Evolutionary conservation across 768 basidiomycete genomes (phyloP).

Genomic region (Collybia mongolica): DNA sequence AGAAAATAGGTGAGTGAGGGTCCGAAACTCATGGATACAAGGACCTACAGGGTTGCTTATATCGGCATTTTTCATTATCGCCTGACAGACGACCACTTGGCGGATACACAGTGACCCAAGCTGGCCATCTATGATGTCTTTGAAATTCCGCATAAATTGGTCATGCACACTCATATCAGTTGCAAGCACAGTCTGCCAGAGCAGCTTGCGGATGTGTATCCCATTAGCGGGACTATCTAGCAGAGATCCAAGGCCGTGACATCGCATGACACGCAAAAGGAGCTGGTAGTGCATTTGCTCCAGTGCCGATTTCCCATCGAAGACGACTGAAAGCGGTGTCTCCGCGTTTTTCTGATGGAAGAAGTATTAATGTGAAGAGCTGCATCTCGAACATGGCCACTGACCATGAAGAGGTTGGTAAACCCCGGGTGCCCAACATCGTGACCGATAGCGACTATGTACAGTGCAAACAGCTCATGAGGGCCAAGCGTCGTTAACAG

Average conservation of each 20-base stretch:
- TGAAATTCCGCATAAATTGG: slow-evolving; percentile 75
- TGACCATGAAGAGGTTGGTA: slow-evolving; percentile 90
- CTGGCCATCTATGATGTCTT: slow-evolving; percentile 43
- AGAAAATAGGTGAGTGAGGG: not conserved
- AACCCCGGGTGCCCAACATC: slow-evolving; percentile 98
- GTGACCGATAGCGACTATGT: slow-evolving; percentile 93
- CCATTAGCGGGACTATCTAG: slow-evolving; percentile 55
- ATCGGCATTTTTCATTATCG: slow-evolving; percentile 95
- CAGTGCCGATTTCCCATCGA: slow-evolving; percentile 85
- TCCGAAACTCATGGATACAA: slow-evolving; percentile 3
- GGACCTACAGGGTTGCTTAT: slow-evolving; percentile 93
- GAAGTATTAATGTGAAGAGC: not conserved
- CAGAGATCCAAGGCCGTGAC: slow-evolving; percentile 70
- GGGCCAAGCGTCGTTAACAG: slow-evolving; percentile 49
- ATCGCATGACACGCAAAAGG: slow-evolving; percentile 75
- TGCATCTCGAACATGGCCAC: slow-evolving; percentile 20
- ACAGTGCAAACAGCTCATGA: slow-evolving; percentile 80
- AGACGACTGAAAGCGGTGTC: slow-evolving; percentile 84
- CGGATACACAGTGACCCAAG: slow-evolving; percentile 40
- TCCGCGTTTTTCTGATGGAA: slow-evolving; percentile 83
- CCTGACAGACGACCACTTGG: slow-evolving; percentile 79
- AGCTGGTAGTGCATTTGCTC: slow-evolving; percentile 91
- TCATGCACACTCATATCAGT: slow-evolving; percentile 95
- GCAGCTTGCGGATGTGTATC: slow-evolving; percentile 61
- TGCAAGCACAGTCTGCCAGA: slow-evolving; percentile 82